Base-by-base conservation (phyloP, 2,329 filamentous ascomycete species). In the Trichoderma sp. region DNA sequence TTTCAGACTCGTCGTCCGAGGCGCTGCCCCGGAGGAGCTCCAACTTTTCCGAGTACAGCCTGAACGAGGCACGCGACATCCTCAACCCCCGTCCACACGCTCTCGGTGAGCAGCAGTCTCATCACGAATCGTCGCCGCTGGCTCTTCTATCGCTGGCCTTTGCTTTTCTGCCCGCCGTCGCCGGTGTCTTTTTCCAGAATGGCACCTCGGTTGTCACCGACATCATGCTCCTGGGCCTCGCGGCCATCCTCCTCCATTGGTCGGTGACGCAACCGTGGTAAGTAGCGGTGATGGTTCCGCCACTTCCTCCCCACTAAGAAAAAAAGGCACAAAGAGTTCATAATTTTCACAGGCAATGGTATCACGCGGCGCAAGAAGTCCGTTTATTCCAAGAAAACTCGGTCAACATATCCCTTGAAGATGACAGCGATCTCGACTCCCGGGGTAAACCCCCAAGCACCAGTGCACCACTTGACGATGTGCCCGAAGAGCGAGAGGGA, bases 211-310 rank as follows among this genome's bases (percentile, higher is more conserved):
- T 97, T 71, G 88, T 94, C 67, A 97, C 94, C 0, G 95, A 98
- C 79, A 81, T 97, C 33, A 91, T 96, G 74, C 83, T 98, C 40
- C 81, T 98, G 37, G 89, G 87, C 3, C 80, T 98, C 71, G 92
- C 92, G 2, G 92, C 91, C 5, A 86, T 97, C 56, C 96, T 97
- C 75, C 83, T 98, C 71, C 94, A 97, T 77, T 97, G 94, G 93
- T 94, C 92, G 60, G 91, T 97, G 55, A 91, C 93, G 68, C 84
- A 96, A 73, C 95, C 95, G 74, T 98, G 95, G 94, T 94, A 83
- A 77, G 86, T 72, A 29, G 37, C 16, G 19, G 16, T 37, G 2
- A 6, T 8, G 16, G 10, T 43, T 13, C 5, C 31, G 6, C 33
- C 5, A 33, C n/a, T 52, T 37, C n/a, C 19, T 13, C 14, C 3